Percentiles rank a stretch among this genome's conserved stretches.
Evolutionary conservation across 2,329 filamentous ascomycete genomes (phyloP).

Genomic region (Trichoderma sp.): DNA sequence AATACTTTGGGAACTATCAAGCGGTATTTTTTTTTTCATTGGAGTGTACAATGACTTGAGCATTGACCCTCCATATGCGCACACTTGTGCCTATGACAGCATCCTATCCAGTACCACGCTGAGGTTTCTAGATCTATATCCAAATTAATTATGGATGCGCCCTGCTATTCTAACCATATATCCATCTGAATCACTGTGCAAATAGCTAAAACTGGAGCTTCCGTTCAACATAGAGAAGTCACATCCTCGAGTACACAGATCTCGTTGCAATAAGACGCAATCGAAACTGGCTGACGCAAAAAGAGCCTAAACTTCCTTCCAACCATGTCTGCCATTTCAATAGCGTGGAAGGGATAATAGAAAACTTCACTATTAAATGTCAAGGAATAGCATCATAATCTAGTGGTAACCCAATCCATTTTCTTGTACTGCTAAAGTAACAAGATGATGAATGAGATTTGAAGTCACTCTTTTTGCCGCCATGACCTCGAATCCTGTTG

Average conservation of each 20-base stretch:
- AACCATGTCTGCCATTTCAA: background rate
- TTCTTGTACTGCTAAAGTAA: background rate
- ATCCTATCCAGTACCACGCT: background rate
- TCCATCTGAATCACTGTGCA: background rate
- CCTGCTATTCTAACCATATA: background rate
- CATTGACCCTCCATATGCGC: background rate
- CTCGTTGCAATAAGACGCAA: background rate
- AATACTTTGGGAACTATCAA: too few species aligned
- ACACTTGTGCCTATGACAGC: background rate
- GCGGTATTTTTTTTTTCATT: background rate
- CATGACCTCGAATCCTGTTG: background rate
- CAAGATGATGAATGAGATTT: background rate
- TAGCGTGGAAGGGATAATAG: background rate
- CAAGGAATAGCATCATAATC: background rate
- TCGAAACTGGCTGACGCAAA: background rate
- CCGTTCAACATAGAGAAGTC: fast-evolving
- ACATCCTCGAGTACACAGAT: background rate
- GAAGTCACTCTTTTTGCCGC: background rate
- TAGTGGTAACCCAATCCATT: background rate
- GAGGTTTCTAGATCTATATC: background rate
- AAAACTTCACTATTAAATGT: background rate
- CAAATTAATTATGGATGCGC: background rate
- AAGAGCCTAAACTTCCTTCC: background rate
- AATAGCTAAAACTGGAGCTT: background rate
- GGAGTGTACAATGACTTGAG: fast-evolving